These are phyloP conservation scores for Colletotrichum euphorbiae DNA, from an alignment of 2,329 filamentous ascomycete genomes.

Conservation along the genomic window DNA sequence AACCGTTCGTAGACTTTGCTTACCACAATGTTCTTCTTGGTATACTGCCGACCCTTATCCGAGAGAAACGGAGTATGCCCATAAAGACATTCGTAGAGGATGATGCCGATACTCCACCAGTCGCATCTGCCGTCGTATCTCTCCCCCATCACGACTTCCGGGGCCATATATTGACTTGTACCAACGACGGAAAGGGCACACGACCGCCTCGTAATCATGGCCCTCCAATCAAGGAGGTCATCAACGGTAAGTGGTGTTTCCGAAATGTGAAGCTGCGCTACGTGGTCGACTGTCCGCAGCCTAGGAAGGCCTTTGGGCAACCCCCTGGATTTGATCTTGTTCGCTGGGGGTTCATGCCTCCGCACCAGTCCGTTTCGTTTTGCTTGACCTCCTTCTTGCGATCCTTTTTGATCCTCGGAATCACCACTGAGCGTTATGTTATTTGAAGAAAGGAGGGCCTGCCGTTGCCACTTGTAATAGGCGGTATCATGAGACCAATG, in stretches of 20 bases:
- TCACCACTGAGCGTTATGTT: conserved; percentile 82
- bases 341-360: conserved; percentile 39
- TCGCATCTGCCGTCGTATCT: conserved; percentile 93
- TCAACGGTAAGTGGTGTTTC: conserved; percentile 43
- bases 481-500: conserved; percentile 92
- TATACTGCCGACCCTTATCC: conserved; percentile 80
- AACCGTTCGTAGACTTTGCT: conserved; percentile 46
- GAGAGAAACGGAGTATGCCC: conserved; percentile 91
- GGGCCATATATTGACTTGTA: conserved; percentile 98
- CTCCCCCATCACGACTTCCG: conserved; percentile 86
- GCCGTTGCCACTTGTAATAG: conserved; percentile 87
- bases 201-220: conserved; percentile 74
- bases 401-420: conserved; percentile 66
- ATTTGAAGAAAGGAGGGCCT: conserved; percentile 81
- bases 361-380: conserved; percentile 19
- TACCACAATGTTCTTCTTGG: conserved; percentile 86
- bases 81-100: conserved; percentile 94
- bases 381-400: neutral
- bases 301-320: neutral
- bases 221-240: conserved; percentile 76
- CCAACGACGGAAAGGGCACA: conserved; percentile 89
- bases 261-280: conserved; percentile 48
- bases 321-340: conserved; percentile 47
- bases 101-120: conserved; percentile 96
- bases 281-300: neutral